Evolutionary conservation across 805 yeast species (phyloP).

Genomic region (Cyberlindnera saturnus): DNA sequence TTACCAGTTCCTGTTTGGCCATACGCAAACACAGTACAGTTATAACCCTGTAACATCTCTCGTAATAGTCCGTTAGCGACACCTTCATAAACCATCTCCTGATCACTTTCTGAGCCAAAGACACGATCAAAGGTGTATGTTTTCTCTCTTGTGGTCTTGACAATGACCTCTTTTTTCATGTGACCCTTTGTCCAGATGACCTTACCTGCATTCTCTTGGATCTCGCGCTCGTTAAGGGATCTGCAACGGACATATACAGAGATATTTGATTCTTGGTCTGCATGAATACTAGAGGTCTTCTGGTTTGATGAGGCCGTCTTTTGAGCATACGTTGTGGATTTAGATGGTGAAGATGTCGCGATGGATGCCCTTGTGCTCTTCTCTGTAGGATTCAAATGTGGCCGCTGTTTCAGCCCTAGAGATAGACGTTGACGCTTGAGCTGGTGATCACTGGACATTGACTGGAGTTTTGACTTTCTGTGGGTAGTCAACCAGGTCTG

Average conservation of each 20-base stretch:
- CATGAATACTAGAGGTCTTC: conserved; percentile 6
- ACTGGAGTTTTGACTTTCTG: neutral
- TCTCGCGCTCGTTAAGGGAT: conserved; percentile 48
- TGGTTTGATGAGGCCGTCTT: conserved; percentile 19
- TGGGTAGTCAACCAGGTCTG: neutral
- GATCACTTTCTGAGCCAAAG: conserved; percentile 78
- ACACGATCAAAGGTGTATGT: conserved; percentile 71
- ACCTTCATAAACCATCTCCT: conserved; percentile 55
- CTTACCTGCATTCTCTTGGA: conserved; percentile 48
- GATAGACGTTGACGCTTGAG: conserved; percentile 1
- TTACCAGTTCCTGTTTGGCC: conserved; percentile 90
- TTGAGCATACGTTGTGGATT: conserved; percentile 15
- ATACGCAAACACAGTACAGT: conserved; percentile 77
- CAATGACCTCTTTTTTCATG: conserved; percentile 38
- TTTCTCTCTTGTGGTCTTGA: conserved; percentile 36
- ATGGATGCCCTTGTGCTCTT: conserved; percentile 12
- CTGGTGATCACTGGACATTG: conserved; percentile 1
- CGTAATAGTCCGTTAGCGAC: conserved; percentile 51
- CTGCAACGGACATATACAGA: conserved; percentile 54
- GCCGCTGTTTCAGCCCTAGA: neutral
- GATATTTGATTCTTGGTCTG: conserved; percentile 32
- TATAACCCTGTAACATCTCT: conserved; percentile 68
- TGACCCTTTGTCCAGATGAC: conserved; percentile 45
- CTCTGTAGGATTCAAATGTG: conserved; percentile 1
- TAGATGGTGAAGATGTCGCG: conserved; percentile 16